Evolutionary conservation across 208 protist genomes (phyloP), one percentile per base, ranked within the genome.

Genomic region (Leptomonas seymouri): DNA sequence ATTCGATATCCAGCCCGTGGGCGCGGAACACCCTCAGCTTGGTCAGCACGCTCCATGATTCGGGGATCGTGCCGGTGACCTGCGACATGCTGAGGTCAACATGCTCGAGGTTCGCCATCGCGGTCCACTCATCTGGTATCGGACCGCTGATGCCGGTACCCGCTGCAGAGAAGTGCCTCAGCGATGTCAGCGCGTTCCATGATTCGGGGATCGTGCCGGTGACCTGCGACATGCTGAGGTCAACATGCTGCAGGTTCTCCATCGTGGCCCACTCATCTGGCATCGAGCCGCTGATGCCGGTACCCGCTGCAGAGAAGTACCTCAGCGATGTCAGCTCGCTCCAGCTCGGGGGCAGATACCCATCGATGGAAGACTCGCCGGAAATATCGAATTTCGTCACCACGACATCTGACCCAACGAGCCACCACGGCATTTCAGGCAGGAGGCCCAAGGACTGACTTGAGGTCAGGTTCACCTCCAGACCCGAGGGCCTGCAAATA

Each of bases 221-320:
- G 4, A 71, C 39, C 55, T 46, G 41, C 6, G 54, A 56, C 28
- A 2, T 21, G 27, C 28, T 53, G 53, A 71, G 27, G 45, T 62
- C 56, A 5, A 49, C 51, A 14, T 14, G 44, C 55, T 34, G 36
- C 48, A 67, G 46, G 23, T 39, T 55, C 4, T 3, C 45, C 63
- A 68, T 23, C 15, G 51, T 25, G 6, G 36, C 7, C 63, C 63
- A 68, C 63, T 31, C 8, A 3, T 50, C 51, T 4, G 63, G 63
- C 36, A 68, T 21, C 7, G 23, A 1, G 16, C 63, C 63, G 6
- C 27, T 27, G 6, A 68, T n/a, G 23, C 18, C 11, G 18, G 63
- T 68, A 8, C 8, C 20, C 20, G 31, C 48, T 9, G 48, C 5
- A 15, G 34, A 28, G 31, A 67, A 14, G 61, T 39, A 30, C 31